phyloP scores from a whole-genome alignment of 352 stramenopile species.

The Phytophthora tentaculata region DNA sequence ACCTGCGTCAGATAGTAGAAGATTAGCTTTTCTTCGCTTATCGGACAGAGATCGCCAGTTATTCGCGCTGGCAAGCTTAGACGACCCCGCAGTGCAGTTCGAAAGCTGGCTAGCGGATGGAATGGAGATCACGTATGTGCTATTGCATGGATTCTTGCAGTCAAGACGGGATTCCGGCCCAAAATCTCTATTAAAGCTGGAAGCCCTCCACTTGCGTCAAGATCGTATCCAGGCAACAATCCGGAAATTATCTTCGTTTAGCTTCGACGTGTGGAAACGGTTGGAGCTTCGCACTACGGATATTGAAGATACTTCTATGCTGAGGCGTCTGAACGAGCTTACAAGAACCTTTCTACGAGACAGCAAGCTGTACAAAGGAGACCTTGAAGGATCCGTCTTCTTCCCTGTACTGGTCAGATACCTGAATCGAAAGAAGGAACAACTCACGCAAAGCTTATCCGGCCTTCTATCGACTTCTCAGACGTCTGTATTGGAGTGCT shows the following conservation, averaged over 20 bases:
- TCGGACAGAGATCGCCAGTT: constrained; percentile 29
- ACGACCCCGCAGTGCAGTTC: constrained; percentile 1
- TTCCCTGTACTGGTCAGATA: constrained; percentile 22
- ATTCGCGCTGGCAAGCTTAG: constrained; percentile 13
- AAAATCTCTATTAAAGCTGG: constrained; percentile 24
- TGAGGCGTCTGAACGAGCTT: constrained; percentile 23
- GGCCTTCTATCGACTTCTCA: not conserved
- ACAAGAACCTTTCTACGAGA: constrained; percentile 14
- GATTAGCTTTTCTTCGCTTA: constrained; percentile 22
- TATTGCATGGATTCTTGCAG: constrained; percentile 27
- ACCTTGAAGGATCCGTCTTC: constrained; percentile 21
- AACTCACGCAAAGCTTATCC: constrained; percentile 24
- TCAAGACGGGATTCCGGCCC: constrained; percentile 20
- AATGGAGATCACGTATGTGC: constrained; percentile 25
- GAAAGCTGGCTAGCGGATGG: constrained; percentile 30
- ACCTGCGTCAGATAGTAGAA: constrained; percentile 24
- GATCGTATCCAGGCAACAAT: constrained; percentile 27
- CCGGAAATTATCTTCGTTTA: constrained; percentile 28
- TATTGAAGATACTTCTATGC: constrained; percentile 23
- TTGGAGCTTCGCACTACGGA: constrained; percentile 26
- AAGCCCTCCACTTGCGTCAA: constrained; percentile 9
- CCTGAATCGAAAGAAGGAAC: constrained; percentile 15
- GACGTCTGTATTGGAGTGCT: constrained; percentile 7
- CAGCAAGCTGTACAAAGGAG: constrained; percentile 9
- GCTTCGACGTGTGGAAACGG: constrained; percentile 33